Percentiles rank a stretch among this genome's conserved stretches.
Evolutionary conservation across 441 rosid species (phyloP).

Genomic region (Populus hybrid): DNA sequence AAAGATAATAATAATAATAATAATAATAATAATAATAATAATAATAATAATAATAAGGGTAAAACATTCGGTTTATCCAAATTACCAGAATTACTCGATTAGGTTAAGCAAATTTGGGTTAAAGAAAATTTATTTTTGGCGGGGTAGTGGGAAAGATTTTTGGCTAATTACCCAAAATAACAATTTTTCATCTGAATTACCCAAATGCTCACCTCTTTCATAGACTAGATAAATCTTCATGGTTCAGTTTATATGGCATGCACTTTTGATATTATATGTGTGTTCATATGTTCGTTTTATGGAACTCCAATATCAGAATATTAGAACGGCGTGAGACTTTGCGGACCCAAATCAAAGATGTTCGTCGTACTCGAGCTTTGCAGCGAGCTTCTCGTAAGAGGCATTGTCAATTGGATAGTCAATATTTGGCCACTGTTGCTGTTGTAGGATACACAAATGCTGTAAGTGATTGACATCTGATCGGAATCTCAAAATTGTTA

Average conservation of each 20-base stretch:
- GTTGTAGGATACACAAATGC: conserved; percentile 97
- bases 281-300: conserved; percentile 10
- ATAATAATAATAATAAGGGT: no score
- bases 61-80: no score
- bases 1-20: no score
- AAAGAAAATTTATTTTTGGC: neutral
- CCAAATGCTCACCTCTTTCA: neutral
- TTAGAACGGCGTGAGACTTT: conserved; percentile 59
- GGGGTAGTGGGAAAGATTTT: neutral
- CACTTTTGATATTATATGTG: neutral
- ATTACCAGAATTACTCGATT: neutral
- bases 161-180: neutral
- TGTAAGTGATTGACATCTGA: conserved; percentile 47
- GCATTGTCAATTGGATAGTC: conserved; percentile 47
- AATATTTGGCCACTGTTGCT: conserved; percentile 69
- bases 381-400: conserved; percentile 82
- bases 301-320: conserved; percentile 46
- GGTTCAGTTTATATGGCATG: neutral
- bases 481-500: conserved; percentile 15
- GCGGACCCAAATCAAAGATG: conserved; percentile 73
- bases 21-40: no score
- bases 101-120: neutral
- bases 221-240: neutral
- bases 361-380: conserved; percentile 75
- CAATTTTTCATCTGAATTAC: neutral